Conservation (phyloP, 306 rosid genomes). For the Vigna angularis region DNA sequence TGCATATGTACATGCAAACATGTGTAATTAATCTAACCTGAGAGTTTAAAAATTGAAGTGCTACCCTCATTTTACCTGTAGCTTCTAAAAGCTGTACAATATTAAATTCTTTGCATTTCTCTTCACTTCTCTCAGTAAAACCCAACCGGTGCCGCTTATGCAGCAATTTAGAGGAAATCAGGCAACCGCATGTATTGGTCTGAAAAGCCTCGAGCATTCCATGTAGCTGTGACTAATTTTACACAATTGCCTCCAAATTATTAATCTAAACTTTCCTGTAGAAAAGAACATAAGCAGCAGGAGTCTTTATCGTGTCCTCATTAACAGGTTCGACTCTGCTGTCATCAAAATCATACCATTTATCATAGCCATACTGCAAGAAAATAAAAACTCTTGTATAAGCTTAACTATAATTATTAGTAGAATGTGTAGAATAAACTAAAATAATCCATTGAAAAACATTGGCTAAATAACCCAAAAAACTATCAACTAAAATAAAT, state of each 20-base stretch:
- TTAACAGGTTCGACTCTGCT: constrained; percentile 57
- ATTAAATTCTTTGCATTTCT: constrained; percentile 40
- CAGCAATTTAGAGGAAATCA: constrained; percentile 37
- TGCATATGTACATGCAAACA: constrained; percentile 46
- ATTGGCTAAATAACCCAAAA: background rate
- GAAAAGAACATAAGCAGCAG: constrained; percentile 91
- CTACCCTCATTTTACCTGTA: constrained; percentile 42
- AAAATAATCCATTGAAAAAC: constrained; percentile 13
- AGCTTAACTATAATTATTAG: constrained; percentile 21
- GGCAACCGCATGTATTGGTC: constrained; percentile 23
- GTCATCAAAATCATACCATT: constrained; percentile 88
- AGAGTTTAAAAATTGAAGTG: constrained; percentile 28
- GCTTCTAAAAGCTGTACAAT: constrained; percentile 61
- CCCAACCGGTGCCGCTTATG: constrained; percentile 19
- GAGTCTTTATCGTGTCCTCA: constrained; percentile 61
- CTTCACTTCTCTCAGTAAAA: constrained; percentile 44
- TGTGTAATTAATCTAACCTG: constrained; percentile 22
- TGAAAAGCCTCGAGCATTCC: constrained; percentile 44
- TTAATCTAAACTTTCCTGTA: constrained; percentile 66
- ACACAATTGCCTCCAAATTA: constrained; percentile 46
- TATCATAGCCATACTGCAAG: constrained; percentile 62
- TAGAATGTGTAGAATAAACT: constrained; percentile 5
- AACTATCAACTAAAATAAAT: background rate
- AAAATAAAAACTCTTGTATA: constrained; percentile 33
- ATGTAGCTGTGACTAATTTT: constrained; percentile 38